Conservation (phyloP, 139 green algal genomes). For the Coccomyxa sp. region DNA sequence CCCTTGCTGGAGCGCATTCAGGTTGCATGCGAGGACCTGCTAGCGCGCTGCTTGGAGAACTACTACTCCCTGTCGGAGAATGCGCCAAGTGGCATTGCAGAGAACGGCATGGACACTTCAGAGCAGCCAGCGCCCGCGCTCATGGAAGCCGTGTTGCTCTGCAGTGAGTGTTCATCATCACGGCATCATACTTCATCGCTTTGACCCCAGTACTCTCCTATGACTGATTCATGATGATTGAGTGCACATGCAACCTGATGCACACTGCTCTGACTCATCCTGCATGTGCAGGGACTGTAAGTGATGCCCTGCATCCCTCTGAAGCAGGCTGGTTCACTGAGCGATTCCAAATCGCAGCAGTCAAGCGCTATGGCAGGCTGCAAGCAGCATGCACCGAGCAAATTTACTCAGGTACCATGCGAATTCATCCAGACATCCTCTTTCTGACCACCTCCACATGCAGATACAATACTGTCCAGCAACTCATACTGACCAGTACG, state of each 20-base stretch:
- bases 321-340: constrained; percentile 37
- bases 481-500: too few relatives aligned
- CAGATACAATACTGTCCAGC: too few relatives aligned
- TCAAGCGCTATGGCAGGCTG: constrained; percentile 38
- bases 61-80: constrained; percentile 42
- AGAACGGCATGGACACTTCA: constrained; percentile 25
- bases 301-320: constrained; percentile 16
- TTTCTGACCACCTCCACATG: too few relatives aligned
- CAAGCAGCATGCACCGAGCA: constrained; percentile 27
- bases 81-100: constrained; percentile 29
- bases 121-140: constrained; percentile 31
- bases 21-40: constrained; percentile 30
- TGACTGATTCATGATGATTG: too few relatives aligned
- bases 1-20: constrained; percentile 33
- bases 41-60: constrained; percentile 44
- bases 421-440: too few relatives aligned
- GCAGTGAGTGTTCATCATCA: constrained; percentile 5
- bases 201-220: neutral
- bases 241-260: neutral
- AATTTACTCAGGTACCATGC: neutral
- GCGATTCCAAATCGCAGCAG: constrained; percentile 33
- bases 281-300: constrained; percentile 24
- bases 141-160: constrained; percentile 37
- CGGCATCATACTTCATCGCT: neutral
- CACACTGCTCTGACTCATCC: neutral